Evolutionary conservation across 2,329 filamentous ascomycete species (phyloP).

Genomic region (Fusarium torreyae): DNA sequence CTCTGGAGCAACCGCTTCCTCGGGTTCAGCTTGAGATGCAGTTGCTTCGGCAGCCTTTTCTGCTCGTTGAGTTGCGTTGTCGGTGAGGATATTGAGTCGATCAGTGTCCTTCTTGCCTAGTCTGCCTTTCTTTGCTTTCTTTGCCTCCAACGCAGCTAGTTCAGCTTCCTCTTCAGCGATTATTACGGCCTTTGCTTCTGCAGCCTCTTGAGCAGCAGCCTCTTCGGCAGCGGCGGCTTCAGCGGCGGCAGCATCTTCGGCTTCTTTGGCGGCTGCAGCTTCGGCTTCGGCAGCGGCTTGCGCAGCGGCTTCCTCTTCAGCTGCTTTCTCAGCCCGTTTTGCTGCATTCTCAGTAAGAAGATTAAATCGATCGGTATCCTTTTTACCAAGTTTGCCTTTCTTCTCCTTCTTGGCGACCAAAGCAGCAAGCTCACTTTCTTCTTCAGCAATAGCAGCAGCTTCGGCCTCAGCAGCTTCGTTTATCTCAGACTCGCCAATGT

Average conservation of each 20-base stretch:
- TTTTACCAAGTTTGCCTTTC: slow-evolving; percentile 58
- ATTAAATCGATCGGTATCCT: slow-evolving; percentile 62
- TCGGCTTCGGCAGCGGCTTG: slow-evolving; percentile 37
- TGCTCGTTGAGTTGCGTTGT: slow-evolving; percentile 40
- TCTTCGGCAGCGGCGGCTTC: slow-evolving; percentile 33
- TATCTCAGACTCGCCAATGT: slow-evolving; percentile 7
- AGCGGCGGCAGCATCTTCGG: slow-evolving; percentile 30
- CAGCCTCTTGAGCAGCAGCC: slow-evolving; percentile 33
- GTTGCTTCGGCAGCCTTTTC: slow-evolving; percentile 35
- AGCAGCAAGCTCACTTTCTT: slow-evolving; percentile 55
- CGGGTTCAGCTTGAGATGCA: slow-evolving; percentile 20
- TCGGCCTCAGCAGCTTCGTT: slow-evolving; percentile 24
- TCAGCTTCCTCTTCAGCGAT: slow-evolving; percentile 48
- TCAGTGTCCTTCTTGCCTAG: slow-evolving; percentile 50
- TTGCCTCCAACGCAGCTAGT: slow-evolving; percentile 52
- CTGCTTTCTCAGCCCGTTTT: slow-evolving; percentile 46
- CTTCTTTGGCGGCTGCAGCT: slow-evolving; percentile 28
- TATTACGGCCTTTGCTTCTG: slow-evolving; percentile 35
- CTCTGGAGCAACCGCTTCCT: slow-evolving; percentile 18
- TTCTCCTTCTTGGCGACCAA: slow-evolving; percentile 65
- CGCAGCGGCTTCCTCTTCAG: slow-evolving; percentile 39
- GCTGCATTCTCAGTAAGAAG: slow-evolving; percentile 53
- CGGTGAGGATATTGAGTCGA: slow-evolving; percentile 49
- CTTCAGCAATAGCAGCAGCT: slow-evolving; percentile 44
- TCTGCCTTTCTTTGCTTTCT: slow-evolving; percentile 54